phyloP scores from a whole-genome alignment of 805 yeast species.

The Candida argentea region DNA sequence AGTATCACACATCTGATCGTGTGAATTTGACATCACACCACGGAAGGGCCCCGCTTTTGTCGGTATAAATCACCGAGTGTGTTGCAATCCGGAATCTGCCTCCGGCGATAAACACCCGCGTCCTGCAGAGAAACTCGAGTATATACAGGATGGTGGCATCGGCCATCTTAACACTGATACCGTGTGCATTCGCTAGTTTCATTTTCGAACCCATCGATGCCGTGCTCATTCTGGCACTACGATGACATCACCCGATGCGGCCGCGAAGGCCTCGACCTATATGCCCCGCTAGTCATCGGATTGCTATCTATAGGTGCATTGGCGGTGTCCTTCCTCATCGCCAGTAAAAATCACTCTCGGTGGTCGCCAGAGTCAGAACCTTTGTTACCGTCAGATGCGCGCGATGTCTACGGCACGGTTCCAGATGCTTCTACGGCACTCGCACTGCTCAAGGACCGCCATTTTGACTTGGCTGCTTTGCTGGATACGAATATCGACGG shows the following conservation, averaged over 20 bases:
- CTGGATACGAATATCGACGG: slow-evolving; percentile 50
- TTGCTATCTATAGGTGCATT: slow-evolving; percentile 19
- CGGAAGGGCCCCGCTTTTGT: too few relatives aligned
- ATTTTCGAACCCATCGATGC: too few relatives aligned
- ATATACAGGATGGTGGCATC: too few relatives aligned
- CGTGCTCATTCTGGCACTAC: slow-evolving; percentile 37
- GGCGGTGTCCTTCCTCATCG: slow-evolving; percentile 6
- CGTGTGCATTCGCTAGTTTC: too few relatives aligned
- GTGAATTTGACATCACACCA: too few relatives aligned
- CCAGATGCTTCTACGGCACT: slow-evolving; percentile 2
- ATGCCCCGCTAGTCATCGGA: slow-evolving; percentile 20
- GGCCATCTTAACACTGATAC: too few relatives aligned
- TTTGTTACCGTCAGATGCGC: slow-evolving; percentile 20
- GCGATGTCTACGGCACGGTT: slow-evolving; percentile 23
- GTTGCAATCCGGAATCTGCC: too few relatives aligned
- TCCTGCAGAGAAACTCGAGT: too few relatives aligned
- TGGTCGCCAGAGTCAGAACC: slow-evolving; percentile 19
- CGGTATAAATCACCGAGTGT: too few relatives aligned
- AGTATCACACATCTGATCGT: too few relatives aligned
- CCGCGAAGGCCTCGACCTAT: slow-evolving; percentile 30
- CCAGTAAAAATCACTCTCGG: neutral
- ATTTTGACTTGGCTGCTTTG: slow-evolving; percentile 53
- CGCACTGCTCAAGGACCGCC: slow-evolving; percentile 39
- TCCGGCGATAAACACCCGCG: too few relatives aligned
- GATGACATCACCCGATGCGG: slow-evolving; percentile 54